Evolutionary conservation across 106 monocot genomes (phyloP).

Genomic region (Dendrobium huoshanense): DNA sequence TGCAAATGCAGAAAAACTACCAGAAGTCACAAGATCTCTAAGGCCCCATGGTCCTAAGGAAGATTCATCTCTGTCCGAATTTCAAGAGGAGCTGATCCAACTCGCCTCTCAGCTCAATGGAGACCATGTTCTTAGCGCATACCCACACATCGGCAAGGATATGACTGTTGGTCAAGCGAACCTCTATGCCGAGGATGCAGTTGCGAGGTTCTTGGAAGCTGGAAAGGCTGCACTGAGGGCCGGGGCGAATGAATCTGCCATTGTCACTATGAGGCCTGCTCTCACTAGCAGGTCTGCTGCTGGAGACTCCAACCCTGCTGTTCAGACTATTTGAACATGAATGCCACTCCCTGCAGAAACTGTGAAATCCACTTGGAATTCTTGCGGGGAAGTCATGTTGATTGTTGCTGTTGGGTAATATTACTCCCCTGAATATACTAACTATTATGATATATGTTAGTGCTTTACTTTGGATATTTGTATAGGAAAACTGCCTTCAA

Average conservation of each 20-base stretch:
- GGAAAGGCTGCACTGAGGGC: constrained; percentile 72
- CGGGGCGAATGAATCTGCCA: constrained; percentile 83
- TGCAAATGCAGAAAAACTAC: constrained; percentile 62
- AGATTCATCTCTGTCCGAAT: constrained; percentile 58
- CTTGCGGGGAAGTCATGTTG: background rate
- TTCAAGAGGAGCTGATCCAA: constrained; percentile 88
- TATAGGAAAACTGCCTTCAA: background rate
- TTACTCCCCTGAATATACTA: background rate
- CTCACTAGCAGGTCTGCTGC: constrained; percentile 68
- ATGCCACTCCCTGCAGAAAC: background rate
- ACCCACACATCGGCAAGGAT: constrained; percentile 76
- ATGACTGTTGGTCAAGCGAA: constrained; percentile 77
- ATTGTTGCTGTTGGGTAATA: no score
- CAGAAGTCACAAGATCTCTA: constrained; percentile 59
- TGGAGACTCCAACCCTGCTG: background rate
- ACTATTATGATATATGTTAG: background rate
- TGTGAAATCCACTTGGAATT: background rate
- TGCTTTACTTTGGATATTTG: background rate
- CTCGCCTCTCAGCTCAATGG: constrained; percentile 94
- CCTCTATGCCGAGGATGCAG: constrained; percentile 81
- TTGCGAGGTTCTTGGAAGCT: constrained; percentile 91
- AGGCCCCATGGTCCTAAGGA: constrained; percentile 76
- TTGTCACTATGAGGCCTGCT: constrained; percentile 73
- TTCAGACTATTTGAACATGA: constrained; percentile 12
- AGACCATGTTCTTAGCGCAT: constrained; percentile 79